These are phyloP conservation scores for Candida vartiovaarae DNA, from an alignment of 805 yeast genomes.

Conservation along the genomic window DNA sequence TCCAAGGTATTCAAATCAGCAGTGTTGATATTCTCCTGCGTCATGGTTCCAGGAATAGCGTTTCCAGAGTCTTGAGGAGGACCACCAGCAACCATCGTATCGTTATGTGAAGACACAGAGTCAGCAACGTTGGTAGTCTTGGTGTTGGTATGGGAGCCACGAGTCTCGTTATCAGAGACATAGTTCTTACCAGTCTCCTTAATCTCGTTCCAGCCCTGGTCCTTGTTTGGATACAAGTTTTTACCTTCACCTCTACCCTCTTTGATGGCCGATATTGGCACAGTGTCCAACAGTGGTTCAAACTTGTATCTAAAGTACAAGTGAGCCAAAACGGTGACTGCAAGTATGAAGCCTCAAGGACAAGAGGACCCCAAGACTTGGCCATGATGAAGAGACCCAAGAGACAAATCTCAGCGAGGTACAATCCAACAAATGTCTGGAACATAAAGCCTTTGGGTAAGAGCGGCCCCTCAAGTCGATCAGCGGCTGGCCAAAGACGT, in stretches of 20 bases:
- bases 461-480: conserved; percentile 64
- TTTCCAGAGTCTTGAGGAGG: conserved; percentile 1
- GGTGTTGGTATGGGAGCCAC: conserved; percentile 23
- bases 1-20: conserved; percentile 13
- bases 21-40: conserved; percentile 22
- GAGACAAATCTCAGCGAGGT: conserved; percentile 63
- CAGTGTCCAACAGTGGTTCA: conserved; percentile 56
- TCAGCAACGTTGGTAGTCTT: conserved; percentile 18
- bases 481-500: conserved; percentile 46
- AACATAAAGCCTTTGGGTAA: conserved; percentile 66
- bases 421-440: conserved; percentile 65
- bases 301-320: conserved; percentile 51
- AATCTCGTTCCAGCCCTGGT: conserved; percentile 58
- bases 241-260: conserved; percentile 32
- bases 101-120: conserved; percentile 23
- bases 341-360: conserved; percentile 55
- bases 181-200: conserved; percentile 39
- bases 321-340: conserved; percentile 53
- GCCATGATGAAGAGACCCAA: conserved; percentile 68
- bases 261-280: conserved; percentile 54
- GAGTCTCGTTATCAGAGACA: conserved; percentile 11
- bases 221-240: conserved; percentile 50
- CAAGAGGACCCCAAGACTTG: conserved; percentile 76
- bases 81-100: conserved; percentile 20
- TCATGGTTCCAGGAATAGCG: background rate